Base-by-base conservation (phyloP, 805 yeast species). In the Lachancea kluyveri region DNA sequence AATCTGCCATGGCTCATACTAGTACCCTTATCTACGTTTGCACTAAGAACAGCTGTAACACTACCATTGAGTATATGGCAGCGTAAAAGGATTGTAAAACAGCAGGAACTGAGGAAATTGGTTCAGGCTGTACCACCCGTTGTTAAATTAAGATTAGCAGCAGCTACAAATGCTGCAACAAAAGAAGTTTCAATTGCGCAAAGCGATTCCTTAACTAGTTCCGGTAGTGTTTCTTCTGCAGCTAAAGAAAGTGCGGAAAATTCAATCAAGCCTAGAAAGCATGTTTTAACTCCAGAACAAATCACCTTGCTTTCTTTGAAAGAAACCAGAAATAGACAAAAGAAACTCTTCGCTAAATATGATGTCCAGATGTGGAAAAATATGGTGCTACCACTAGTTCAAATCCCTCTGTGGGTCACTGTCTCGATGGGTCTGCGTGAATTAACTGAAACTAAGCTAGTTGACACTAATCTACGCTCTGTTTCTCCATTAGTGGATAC, bases 331-430 rank as follows among this genome's bases (percentile, higher is more conserved):
- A 77, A 74, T 39, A 66, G 94, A 40, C 94, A 90, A 44, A 76
- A 78, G 45, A 54, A 54, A 30, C 62, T 88, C n/a, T 88, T 81
- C 59, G 71, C 70, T 41, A 67, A 72, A 33, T 67, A 79, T 47
- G 63, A 67, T 7, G 83, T 87, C 32, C 90, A 85, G 49, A 55
- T 79, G 36, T 88, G 94, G 86, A 88, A 87, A 54, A 77, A 82
- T 46, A 60, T 76, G 35, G 46, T 82, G 4, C 62, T 86, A 22
- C 96, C 96, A 1, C 60, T 77, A 0, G 72, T 84, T 11, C 97
- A 88, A 52, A 68, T 90, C 13, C 97, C 97, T 0, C 54, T 88
- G 5, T 88, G 96, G 94, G 67, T 87, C 2, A 65, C 79, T 3
- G 65, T 88, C 68, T 79, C 92, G 8, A 64, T 79, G 43, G 77